Base-by-base conservation (phyloP, 331 rosid species). In the Telfairia occidentalis region DNA sequence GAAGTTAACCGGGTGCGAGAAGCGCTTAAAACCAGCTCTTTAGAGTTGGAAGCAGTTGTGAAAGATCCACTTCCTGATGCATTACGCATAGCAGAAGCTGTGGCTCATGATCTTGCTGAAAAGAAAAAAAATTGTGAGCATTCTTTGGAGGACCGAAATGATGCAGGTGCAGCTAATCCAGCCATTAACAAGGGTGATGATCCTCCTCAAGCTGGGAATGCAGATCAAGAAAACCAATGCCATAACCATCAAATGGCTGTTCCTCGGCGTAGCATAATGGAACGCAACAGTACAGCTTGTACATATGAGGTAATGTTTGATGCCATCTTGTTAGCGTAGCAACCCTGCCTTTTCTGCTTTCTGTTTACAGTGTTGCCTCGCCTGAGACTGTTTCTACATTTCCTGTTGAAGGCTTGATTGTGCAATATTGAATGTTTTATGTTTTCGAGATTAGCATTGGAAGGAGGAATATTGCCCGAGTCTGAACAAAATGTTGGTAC, bases 41-140 rank as follows among this genome's bases (percentile, higher is more conserved):
- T 72, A 59, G 96, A 90, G 81, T 71, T 95, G 75, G 78, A 74
- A 66, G 86, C 86, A 23, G 67, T 70, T 79, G 92, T 92, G 61
- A 85, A 71, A 8, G 97, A 95, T 78, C 97, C 97, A 67, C 96
- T 95, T 85, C 93, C 93, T 3, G 87, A 80, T 61, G 89, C 90
- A 4, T 77, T 92, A 71, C 85, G 15, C 9, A 48, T 37, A n/a
- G 81, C 97, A 29, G 90, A 84, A 37, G 72, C 76, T 32, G 52
- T 87, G 67, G 77, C 84, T 76, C 78, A 87, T 2, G 58, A 86
- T 11, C 77, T 87, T 81, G 87, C 74, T n/a, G 29, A 16, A 4
- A 87, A 82, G 37, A 73, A 78, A 45, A 70, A 57, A 53, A 67
- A 16, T 61, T 64, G 29, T n/a, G 85, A 76, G 77, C 77, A 74